Conservation (phyloP, 371 early-diverging fungal species). For the Mucor lusitanicus region DNA sequence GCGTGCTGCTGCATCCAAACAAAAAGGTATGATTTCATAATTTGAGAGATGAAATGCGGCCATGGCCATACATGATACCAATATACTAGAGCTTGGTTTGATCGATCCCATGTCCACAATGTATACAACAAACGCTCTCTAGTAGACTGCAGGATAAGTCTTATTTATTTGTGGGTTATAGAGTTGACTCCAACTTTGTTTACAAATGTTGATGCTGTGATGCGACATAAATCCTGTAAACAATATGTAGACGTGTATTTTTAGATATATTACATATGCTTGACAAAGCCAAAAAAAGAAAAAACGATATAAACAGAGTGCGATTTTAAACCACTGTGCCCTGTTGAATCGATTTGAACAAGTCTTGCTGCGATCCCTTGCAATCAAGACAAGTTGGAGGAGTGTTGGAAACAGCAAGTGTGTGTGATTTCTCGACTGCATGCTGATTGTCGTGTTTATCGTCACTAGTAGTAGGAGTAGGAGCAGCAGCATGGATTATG, state of each 20-base stretch:
- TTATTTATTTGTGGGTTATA: not conserved
- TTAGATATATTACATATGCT: not conserved
- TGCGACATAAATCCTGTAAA: not conserved
- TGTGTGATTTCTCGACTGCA: not conserved
- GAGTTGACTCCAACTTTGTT: no score
- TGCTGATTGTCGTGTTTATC: not conserved
- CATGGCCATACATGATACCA: not conserved
- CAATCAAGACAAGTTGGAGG: not conserved
- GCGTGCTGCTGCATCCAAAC: not conserved
- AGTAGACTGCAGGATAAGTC: no score
- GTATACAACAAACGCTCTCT: no score
- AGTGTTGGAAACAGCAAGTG: not conserved
- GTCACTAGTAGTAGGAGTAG: not conserved
- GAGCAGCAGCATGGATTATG: not conserved
- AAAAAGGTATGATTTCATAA: not conserved
- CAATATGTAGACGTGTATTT: not conserved
- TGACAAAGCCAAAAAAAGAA: no score
- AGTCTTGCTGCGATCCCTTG: not conserved
- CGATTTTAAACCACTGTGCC: not conserved
- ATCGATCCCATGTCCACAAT: not conserved
- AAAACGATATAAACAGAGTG: not conserved
- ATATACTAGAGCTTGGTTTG: not conserved
- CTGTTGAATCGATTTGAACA: not conserved
- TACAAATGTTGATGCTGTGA: not conserved
- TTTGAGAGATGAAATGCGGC: not conserved